Evolutionary conservation across 768 basidiomycete genomes (phyloP).

Genomic region (Rhizopogon vulgaris): DNA sequence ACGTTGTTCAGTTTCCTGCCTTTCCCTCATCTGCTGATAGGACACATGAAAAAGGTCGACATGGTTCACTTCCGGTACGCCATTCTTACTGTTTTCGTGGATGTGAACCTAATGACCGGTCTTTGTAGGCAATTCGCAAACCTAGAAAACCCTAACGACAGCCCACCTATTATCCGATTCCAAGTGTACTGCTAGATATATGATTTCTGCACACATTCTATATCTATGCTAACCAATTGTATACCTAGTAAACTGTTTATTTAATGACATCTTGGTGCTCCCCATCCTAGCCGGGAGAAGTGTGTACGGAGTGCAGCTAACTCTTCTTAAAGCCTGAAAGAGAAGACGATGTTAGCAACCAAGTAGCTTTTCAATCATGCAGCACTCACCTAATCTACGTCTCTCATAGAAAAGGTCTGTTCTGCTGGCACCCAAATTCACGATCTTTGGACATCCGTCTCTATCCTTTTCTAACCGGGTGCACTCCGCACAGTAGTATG

Average conservation of each 20-base stretch:
- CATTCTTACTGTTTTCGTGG: not conserved
- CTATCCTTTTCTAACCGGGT: constrained; percentile 95
- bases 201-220: not conserved
- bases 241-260: not conserved
- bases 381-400: constrained; percentile 63
- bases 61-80: constrained; percentile 68
- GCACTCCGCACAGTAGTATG: constrained; percentile 98
- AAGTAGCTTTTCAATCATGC: not conserved
- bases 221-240: no score
- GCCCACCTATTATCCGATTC: constrained; percentile 56
- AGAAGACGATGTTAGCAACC: not conserved
- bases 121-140: constrained; percentile 44
- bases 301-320: constrained; percentile 8
- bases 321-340: constrained; percentile 28
- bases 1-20: constrained; percentile 15
- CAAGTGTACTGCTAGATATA: constrained; percentile 45
- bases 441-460: constrained; percentile 98
- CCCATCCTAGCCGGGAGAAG: not conserved
- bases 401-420: constrained; percentile 92
- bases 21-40: constrained; percentile 1
- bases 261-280: not conserved
- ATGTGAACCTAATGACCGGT: not conserved
- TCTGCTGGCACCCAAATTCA: constrained; percentile 90
- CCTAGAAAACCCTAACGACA: constrained; percentile 46
- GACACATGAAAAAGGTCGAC: constrained; percentile 45